Evolutionary conservation across 2,329 filamentous ascomycete genomes (phyloP), one percentile per base, ranked within the genome.

Genomic region (Thermoascus crustaceus): DNA sequence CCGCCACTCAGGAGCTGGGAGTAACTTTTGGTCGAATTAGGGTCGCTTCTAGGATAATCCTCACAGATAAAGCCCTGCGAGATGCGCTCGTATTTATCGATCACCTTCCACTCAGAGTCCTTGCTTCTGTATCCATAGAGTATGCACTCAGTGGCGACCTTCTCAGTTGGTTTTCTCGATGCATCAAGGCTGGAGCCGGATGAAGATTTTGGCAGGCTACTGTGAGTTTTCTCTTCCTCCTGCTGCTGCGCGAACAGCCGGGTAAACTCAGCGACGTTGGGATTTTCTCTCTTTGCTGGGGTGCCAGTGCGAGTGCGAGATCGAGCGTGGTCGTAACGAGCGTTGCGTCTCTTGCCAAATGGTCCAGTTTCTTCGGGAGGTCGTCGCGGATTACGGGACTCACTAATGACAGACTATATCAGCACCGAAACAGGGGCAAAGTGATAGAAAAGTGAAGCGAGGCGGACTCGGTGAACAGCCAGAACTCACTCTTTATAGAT

Each of bases 1-100:
- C 86, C 80, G 43, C 82, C 75, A 42, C 85, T 75, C 46, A 88
- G 77, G 1, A 80, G 75, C 54, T 84, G 64, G n/a, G 66, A 82
- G 66, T 82, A 89, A 39, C 82, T 73, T 38, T 73, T 71, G 53
- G 76, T 75, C 43, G 79, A 73, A 37, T 77, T 71, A 2, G 85
- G 83, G n/a, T 89, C 82, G 44, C 84, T 80, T 43, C 89, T 80
- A 6, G 87, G 78, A 61, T 96, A 96, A 63, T 95, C 88, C 64
- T 96, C 89, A 61, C 88, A 88, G 55, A 95, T 85, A 43, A 77
- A 67, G 17, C 88, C 88, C 20, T 65, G 62, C 5, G 85, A 89
- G 26, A 94, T 78, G 41, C 80, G 76, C 66, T 95, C 89, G 64
- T 83, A 96, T 63, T 85, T 85, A 47, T 83, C 79, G 49, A 96